Base-by-base conservation (phyloP, 1,284 basidiomycete species). In the Volvariella surrecta region DNA sequence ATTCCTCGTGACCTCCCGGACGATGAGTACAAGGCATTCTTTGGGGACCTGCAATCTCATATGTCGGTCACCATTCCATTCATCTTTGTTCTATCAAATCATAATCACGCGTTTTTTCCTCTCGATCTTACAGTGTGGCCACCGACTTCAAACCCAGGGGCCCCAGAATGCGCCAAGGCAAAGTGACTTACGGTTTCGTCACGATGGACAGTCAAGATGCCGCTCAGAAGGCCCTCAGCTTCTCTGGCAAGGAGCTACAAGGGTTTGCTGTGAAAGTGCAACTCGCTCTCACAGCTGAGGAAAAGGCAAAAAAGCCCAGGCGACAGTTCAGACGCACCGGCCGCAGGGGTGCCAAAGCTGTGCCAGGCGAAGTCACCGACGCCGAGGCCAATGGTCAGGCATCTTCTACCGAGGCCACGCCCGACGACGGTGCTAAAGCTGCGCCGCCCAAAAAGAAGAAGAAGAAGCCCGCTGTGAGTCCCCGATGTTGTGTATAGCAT, bases 161-260 rank as follows among this genome's bases (percentile, higher is more conserved):
- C n/a, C n/a, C n/a, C n/a, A n/a, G 11, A 28, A 28, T 6, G 6
- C 24, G 24, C 24, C 24, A 28, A 28, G 24, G 86, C 60, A 85
- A 88, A 50, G 82, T 89, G 57, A 91, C 91, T 49, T 95, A 92
- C 68, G 92, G 90, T 53, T 95, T 95, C 61, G 89, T 93, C 61
- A 79, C 86, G 51, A 76, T 91, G 66, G 70, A 76, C 60, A 83
- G 76, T 60, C 73, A 73, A 62, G 87, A 87, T 62, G 85, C 89
- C 58, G 89, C 86, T 50, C 73, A 91, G 68, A 80, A 80, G 63
- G 93, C 89, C 48, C 85, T 92, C 60, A 84, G 91, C 51, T 67
- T 95, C 59, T 75, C 94, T 74, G 87, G 86, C 66, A 71, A 82
- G 62, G 85, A 92, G 63, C 82, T 95, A 62, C 85, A 89, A 51